Percentiles rank a stretch among this genome's conserved stretches.
These are phyloP conservation scores for Claviceps africana DNA, from an alignment of 2,329 filamentous ascomycete species.

Conservation along the genomic window DNA sequence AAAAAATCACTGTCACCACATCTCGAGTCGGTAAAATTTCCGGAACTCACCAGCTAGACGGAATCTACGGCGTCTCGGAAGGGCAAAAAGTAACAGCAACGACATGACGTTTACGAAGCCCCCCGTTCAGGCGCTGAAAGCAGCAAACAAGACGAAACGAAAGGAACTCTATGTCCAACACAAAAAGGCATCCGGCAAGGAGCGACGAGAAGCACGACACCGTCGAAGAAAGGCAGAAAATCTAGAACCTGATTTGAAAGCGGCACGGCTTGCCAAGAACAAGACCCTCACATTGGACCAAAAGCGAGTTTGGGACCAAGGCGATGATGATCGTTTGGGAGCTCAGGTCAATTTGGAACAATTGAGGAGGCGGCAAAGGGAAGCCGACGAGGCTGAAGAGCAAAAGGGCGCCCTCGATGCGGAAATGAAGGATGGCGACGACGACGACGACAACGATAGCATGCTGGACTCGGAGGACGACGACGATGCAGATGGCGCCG, in stretches of 20 bases:
- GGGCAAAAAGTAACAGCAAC: not conserved
- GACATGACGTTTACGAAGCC: constrained; percentile 23
- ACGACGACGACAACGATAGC: constrained; percentile 55
- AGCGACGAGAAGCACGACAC: constrained; percentile 63
- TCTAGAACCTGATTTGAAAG: constrained; percentile 62
- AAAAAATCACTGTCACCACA: constrained; percentile 6
- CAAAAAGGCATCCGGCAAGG: constrained; percentile 62
- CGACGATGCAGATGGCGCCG: constrained; percentile 36
- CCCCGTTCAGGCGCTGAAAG: constrained; percentile 26
- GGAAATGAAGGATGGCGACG: constrained; percentile 21
- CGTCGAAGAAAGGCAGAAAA: constrained; percentile 72
- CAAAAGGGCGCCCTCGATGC: constrained; percentile 30
- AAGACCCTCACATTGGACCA: constrained; percentile 69
- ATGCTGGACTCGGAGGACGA: constrained; percentile 59
- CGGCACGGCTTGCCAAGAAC: constrained; percentile 62
- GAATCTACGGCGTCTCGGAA: not conserved
- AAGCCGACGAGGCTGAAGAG: constrained; percentile 37
- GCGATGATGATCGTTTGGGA: constrained; percentile 45
- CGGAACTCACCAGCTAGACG: not conserved
- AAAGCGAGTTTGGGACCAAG: constrained; percentile 82
- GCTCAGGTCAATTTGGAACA: constrained; percentile 44
- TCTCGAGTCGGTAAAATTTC: not conserved
- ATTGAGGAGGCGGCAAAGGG: constrained; percentile 42
- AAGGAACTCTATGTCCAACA: constrained; percentile 65
- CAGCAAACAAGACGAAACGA: constrained; percentile 66